phyloP scores from a whole-genome alignment of 2,329 filamentous ascomycete genomes.

The Rhynchosporium agropyri region DNA sequence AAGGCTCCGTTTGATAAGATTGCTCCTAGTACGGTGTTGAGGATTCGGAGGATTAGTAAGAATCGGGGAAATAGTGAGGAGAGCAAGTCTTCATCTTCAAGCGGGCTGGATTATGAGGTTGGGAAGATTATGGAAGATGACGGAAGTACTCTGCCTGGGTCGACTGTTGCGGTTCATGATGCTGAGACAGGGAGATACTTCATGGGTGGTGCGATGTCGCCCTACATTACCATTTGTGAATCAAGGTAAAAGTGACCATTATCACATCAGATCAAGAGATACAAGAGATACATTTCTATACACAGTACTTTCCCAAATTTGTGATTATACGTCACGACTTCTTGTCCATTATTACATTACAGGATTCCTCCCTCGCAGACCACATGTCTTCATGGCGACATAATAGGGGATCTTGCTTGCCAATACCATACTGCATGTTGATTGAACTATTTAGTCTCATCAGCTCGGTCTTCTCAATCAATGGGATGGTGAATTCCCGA shows the following conservation, averaged over 20 bases:
- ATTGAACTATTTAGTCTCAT: too few relatives aligned
- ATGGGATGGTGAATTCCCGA: too few relatives aligned
- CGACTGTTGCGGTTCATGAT: constrained; percentile 42
- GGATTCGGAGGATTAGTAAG: constrained; percentile 34
- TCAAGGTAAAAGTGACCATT: neutral
- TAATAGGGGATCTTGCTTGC: too few relatives aligned
- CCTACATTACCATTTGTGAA: constrained; percentile 36
- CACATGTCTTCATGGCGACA: too few relatives aligned
- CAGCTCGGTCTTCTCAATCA: too few relatives aligned
- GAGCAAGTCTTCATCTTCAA: constrained; percentile 13
- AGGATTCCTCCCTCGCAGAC: too few relatives aligned
- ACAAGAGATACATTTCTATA: too few relatives aligned
- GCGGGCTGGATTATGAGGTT: constrained; percentile 31
- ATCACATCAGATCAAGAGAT: too few relatives aligned
- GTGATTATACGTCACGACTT: too few relatives aligned
- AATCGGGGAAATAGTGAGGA: constrained; percentile 17
- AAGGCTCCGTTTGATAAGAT: constrained; percentile 34
- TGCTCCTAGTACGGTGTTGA: constrained; percentile 35
- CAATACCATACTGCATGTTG: too few relatives aligned
- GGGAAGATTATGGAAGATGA: constrained; percentile 45
- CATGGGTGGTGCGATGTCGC: constrained; percentile 36
- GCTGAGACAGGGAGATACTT: constrained; percentile 41
- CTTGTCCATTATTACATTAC: too few relatives aligned
- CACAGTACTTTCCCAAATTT: too few relatives aligned
- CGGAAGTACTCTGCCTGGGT: constrained; percentile 36